Evolutionary conservation across 1,284 basidiomycete genomes (phyloP).

Genomic region (Austroboletus rostrupii): DNA sequence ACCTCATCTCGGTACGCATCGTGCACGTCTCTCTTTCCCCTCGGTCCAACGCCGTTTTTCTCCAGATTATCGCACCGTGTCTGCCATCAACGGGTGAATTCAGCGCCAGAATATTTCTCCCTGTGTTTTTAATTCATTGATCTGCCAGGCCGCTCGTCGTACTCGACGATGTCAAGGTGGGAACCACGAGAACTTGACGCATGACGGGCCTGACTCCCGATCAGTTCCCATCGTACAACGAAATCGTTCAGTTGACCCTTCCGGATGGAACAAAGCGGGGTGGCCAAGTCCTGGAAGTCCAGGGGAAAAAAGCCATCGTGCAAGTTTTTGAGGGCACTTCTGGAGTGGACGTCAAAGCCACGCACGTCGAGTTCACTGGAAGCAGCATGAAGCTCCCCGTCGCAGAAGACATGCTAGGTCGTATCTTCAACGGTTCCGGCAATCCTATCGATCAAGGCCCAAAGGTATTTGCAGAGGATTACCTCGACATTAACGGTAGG

Average conservation of each 20-base stretch:
- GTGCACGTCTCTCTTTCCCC: neutral
- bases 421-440: slow-evolving; percentile 99
- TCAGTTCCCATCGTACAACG: slow-evolving; percentile 99
- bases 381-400: slow-evolving; percentile 99
- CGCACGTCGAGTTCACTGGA: slow-evolving; percentile 97
- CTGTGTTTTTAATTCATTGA: slow-evolving; percentile 6
- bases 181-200: slow-evolving; percentile 19
- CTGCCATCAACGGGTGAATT: slow-evolving; percentile 90
- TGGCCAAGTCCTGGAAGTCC: slow-evolving; percentile 97
- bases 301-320: slow-evolving; percentile 98
- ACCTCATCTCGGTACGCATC: slow-evolving; percentile 79
- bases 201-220: slow-evolving; percentile 13
- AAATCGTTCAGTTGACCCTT: slow-evolving; percentile 94
- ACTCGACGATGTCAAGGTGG: slow-evolving; percentile 96
- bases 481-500: slow-evolving; percentile 97
- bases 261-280: slow-evolving; percentile 95
- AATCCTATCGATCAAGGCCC: slow-evolving; percentile 98
- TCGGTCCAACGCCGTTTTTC: slow-evolving; percentile 13
- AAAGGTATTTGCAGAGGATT: slow-evolving; percentile 99
- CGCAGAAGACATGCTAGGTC: slow-evolving; percentile 98
- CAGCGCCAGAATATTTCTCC: neutral
- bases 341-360: slow-evolving; percentile 95
- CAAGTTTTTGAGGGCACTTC: slow-evolving; percentile 99
- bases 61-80: slow-evolving; percentile 91
- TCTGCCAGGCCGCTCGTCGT: slow-evolving; percentile 82